Evolutionary conservation across 164 flowering plant genomes (phyloP).

Genomic region (Amborella trichopoda): DNA sequence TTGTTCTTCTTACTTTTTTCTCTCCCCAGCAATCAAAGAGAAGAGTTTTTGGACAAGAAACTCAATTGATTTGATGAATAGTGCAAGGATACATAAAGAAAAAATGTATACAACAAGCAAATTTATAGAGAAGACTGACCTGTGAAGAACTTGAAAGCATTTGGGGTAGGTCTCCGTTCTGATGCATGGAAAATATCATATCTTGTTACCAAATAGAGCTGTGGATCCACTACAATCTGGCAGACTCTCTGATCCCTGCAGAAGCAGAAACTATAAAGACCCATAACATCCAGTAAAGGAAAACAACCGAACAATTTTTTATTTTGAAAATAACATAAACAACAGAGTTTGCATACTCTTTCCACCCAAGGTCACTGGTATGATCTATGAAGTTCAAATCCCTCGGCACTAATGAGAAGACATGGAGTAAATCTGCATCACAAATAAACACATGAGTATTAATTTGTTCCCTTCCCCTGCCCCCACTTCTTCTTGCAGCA

Average conservation of each 20-base stretch:
- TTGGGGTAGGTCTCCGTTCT: constrained; percentile 23
- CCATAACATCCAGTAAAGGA: too few relatives aligned
- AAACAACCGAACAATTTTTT: too few relatives aligned
- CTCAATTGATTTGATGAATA: neutral
- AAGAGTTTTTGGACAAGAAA: neutral
- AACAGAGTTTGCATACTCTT: constrained; percentile 67
- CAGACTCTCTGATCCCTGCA: constrained; percentile 19
- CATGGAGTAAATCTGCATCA: constrained; percentile 76
- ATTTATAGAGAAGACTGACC: constrained; percentile 13
- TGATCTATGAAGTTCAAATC: constrained; percentile 92
- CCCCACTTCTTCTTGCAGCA: too few relatives aligned
- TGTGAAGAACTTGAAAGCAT: constrained; percentile 26
- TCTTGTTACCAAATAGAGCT: constrained; percentile 14
- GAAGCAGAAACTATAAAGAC: neutral
- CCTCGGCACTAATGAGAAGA: constrained; percentile 64
- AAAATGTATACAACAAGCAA: neutral
- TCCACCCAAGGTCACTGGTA: constrained; percentile 94
- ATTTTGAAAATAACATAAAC: constrained; percentile 7
- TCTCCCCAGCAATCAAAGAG: neutral
- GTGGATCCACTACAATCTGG: constrained; percentile 27
- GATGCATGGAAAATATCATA: constrained; percentile 13
- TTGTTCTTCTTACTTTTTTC: too few relatives aligned
- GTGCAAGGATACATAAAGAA: neutral
- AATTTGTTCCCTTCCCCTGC: too few relatives aligned
- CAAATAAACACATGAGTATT: too few relatives aligned